These are phyloP conservation scores for Ramalina intermedia DNA, from an alignment of 495 filamentous ascomycete genomes.

Conservation along the genomic window DNA sequence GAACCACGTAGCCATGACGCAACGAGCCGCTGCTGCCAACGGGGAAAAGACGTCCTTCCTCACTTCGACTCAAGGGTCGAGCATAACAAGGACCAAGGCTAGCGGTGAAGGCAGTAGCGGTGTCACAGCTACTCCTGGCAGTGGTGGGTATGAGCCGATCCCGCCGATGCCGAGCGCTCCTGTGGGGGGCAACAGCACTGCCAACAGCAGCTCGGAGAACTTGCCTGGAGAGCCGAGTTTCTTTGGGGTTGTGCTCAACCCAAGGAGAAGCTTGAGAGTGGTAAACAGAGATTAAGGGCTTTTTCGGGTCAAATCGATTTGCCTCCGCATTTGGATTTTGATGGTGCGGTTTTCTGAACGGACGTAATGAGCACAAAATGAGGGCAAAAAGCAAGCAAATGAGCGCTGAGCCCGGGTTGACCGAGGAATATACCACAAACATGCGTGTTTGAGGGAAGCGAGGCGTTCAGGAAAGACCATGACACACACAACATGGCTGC, in stretches of 20 bases:
- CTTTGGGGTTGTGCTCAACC: constrained; percentile 56
- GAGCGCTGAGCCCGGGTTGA: not conserved
- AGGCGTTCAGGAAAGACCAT: not conserved
- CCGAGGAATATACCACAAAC: not conserved
- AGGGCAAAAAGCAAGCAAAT: not conserved
- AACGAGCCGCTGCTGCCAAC: constrained; percentile 18
- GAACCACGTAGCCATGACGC: constrained; percentile 42
- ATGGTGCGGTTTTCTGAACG: not conserved
- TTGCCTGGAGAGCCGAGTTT: constrained; percentile 58
- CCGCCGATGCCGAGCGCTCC: constrained; percentile 19
- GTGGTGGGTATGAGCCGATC: constrained; percentile 15
- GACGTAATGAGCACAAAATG: not conserved
- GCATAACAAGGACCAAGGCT: constrained; percentile 15
- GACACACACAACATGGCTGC: not conserved
- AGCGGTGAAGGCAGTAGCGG: constrained; percentile 8
- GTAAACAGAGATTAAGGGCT: constrained; percentile 38
- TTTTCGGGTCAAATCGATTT: too few relatives aligned
- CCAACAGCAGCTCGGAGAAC: constrained; percentile 33
- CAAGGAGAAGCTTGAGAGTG: constrained; percentile 55
- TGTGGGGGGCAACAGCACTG: constrained; percentile 21
- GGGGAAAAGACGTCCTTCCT: constrained; percentile 21
- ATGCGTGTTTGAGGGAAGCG: not conserved
- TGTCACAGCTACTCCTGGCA: constrained; percentile 6
- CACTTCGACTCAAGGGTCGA: constrained; percentile 9
- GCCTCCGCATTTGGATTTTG: not conserved